phyloP scores from a whole-genome alignment of 169 alveolate species.

The Nephromyces sp. region DNA sequence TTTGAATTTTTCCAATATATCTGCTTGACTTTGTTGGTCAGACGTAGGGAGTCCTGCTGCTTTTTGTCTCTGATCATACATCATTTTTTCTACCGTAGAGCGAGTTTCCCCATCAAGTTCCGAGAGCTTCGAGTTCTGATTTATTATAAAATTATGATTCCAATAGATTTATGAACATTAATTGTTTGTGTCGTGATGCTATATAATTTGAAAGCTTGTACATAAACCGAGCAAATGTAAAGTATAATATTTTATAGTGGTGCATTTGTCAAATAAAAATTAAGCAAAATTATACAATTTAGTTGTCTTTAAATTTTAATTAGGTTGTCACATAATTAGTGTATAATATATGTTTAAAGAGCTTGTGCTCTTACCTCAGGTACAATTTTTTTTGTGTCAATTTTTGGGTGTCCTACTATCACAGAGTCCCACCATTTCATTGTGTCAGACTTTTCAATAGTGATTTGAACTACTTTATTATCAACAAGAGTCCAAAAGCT shows the following conservation, averaged over 20 bases:
- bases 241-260: no score
- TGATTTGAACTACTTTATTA: slow-evolving; percentile 65
- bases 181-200: no score
- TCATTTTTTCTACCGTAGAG: slow-evolving; percentile 92
- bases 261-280: no score
- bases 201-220: no score
- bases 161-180: no score
- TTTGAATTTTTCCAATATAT: slow-evolving; percentile 83
- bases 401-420: slow-evolving; percentile 80
- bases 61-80: slow-evolving; percentile 85
- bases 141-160: neutral
- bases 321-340: no score
- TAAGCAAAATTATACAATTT: no score
- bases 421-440: slow-evolving; percentile 94
- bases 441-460: slow-evolving; percentile 77
- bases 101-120: slow-evolving; percentile 93
- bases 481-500: slow-evolving; percentile 89
- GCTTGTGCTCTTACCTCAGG: slow-evolving; percentile 69
- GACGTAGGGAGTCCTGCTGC: slow-evolving; percentile 84
- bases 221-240: no score
- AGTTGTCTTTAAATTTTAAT: no score
- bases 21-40: slow-evolving; percentile 81
- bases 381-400: slow-evolving; percentile 88
- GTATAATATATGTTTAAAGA: neutral
- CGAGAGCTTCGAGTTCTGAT: slow-evolving; percentile 77